A percentile compares a stretch with the other conserved stretches of the same genome.
Conservation (phyloP, 2,329 filamentous ascomycete genomes). For the Xylariaceae sp. region DNA sequence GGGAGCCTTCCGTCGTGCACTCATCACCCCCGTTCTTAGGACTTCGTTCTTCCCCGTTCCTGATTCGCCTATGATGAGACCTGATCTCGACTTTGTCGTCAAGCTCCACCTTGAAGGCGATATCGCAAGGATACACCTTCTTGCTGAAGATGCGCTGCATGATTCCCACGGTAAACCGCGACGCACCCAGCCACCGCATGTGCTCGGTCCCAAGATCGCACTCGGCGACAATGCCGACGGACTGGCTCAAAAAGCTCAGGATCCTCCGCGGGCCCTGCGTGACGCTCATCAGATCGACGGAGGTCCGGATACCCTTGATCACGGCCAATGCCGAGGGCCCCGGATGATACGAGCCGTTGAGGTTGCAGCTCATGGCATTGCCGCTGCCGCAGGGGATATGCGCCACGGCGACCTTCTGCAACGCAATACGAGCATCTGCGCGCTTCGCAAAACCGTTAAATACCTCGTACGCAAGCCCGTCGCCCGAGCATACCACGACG, state of each 20-base stretch:
- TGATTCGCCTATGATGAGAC: constrained; percentile 61
- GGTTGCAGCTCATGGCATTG: constrained; percentile 88
- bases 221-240: constrained; percentile 86
- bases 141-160: constrained; percentile 71
- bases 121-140: constrained; percentile 80
- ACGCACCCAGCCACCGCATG: constrained; percentile 85
- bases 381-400: constrained; percentile 91
- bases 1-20: constrained; percentile 8
- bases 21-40: constrained; percentile 31
- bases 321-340: constrained; percentile 75
- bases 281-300: constrained; percentile 80
- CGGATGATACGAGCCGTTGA: constrained; percentile 74
- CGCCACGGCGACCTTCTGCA: constrained; percentile 73
- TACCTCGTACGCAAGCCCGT: constrained; percentile 86
- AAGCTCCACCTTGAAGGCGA: constrained; percentile 79
- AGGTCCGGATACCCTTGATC: constrained; percentile 80
- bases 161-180: constrained; percentile 81
- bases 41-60: constrained; percentile 4
- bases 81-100: constrained; percentile 70
- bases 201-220: constrained; percentile 85
- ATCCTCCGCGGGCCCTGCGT: constrained; percentile 73
- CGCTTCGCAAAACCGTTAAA: constrained; percentile 87
- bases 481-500: constrained; percentile 83
- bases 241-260: constrained; percentile 86
- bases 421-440: constrained; percentile 66